Base-by-base conservation (phyloP, 73 alveolate species). In the Paramecium caudatum region DNA sequence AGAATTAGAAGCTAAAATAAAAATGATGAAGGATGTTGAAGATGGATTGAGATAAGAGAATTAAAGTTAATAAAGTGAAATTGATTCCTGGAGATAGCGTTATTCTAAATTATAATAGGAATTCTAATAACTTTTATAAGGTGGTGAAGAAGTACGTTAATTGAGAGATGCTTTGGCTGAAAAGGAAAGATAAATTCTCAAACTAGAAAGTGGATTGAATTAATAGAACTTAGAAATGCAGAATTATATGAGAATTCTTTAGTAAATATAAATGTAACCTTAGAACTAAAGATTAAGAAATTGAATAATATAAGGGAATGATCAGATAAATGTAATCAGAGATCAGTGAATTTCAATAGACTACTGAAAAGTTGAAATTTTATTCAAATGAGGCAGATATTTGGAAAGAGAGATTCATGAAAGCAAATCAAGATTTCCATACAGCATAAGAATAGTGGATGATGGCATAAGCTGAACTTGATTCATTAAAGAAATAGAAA, bases 391-490 rank as follows among this genome's bases (percentile, higher is more conserved):
- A 74, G n/a, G 13, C 21, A 16, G 55, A 15, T 39, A 3, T 74
- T 2, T 74, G 88, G 69, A 74, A 41, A 16, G 65, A 41, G 12
- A 74, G 32, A 74, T 74, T 41, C 25, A 74, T 27, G 43, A 37
- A 39, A 23, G 88, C 88, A 0, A 74, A 74, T 41, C 12, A 45
- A 74, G 62, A 74, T 41, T 37, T 13, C 9, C 68, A 41, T 21
- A 43, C 43, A 0, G 69, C 68, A 1, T 19, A 74, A 45, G 68
- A 45, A 23, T 8, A 74, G 43, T 74, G 62, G 0, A 41, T 45
- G 62, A 74, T 37, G 69, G 88, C 68, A 6, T 41, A 74, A 45
- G 88, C 88, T 3, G 88, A 74, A 41, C 43, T 74, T 13, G 69
- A 74, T 45, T 41, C 88, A 36, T 21, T 70, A 41, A 70, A 70